Base-by-base conservation (phyloP, 345 rosid species). In the Dovyalis caffra region DNA sequence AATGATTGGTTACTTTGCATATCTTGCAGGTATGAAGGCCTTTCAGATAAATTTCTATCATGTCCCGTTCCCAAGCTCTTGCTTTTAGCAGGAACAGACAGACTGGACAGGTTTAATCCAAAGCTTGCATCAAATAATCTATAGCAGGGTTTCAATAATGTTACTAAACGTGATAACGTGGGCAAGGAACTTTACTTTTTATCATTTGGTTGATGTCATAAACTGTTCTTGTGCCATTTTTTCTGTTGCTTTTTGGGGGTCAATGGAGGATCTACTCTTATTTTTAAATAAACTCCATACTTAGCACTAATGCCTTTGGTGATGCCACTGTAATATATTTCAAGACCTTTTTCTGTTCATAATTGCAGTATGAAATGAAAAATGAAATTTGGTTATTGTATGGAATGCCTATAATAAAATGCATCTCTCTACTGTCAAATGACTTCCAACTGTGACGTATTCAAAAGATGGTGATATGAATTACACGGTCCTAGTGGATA, bases 1-100 rank as follows among this genome's bases (percentile, higher is more conserved):
- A 43, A 26, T 51, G 8, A 51, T 68, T 75, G 28, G 11, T 31
- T 9, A 32, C 12, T 31, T 35, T 33, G 26, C 45, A 45, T 73
- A 29, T 79, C 72, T 81, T 81, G 85, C 86, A 95, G 99, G 98
- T 95, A 95, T 66, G 99, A 91, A 26, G 96, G 98, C 74, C 97
- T 95, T 61, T 91, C 98, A 37, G 99, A 95, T 62, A 93, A 85
- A 69, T 93, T 95, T 83, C 77, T 95, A 71, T 91, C 94, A 18
- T 83, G 86, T 82, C 92, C 97, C 14, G 92, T 88, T 81, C 97
- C 97, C 58, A 95, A 95, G 82, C 85, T 93, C 78, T 81, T 95
- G 74, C 90, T 95, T 66, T 82, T 95, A 83, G 99, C 98, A 0
- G 96, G 99, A 79, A 85, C 97, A 1, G 96, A 95, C 67, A 88